Evolutionary conservation across 163 green algal species (phyloP).

Genomic region (Scenedesmus sp.): DNA sequence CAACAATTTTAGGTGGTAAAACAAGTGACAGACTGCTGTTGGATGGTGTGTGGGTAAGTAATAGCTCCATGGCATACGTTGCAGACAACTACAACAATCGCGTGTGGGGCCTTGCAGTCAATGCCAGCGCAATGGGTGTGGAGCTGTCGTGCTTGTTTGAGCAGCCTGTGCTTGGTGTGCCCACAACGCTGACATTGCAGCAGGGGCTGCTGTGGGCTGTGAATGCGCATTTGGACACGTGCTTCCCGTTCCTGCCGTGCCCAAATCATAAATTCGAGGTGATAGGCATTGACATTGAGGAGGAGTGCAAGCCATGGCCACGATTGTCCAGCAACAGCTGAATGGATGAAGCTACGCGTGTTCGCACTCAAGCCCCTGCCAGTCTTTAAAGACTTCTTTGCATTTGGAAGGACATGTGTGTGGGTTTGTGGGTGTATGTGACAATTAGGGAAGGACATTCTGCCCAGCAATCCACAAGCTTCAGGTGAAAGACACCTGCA

Average conservation of each 20-base stretch:
- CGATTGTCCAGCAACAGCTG: neutral
- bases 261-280: conserved; percentile 41
- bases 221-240: conserved; percentile 50
- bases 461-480: too few relatives aligned
- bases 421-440: too few relatives aligned
- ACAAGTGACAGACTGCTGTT: conserved; percentile 25
- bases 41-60: conserved; percentile 19
- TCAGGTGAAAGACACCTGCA: too few relatives aligned
- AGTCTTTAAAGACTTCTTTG: too few relatives aligned
- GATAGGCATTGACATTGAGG: neutral
- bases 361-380: too few relatives aligned
- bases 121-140: too few relatives aligned
- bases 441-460: too few relatives aligned
- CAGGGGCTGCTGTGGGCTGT: conserved; percentile 14
- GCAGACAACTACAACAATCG: conserved; percentile 55
- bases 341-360: too few relatives aligned
- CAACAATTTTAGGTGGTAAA: neutral
- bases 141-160: conserved; percentile 8
- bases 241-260: conserved; percentile 52
- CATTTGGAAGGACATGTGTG: too few relatives aligned
- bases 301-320: neutral
- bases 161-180: neutral
- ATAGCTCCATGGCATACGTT: neutral
- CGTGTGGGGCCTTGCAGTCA: conserved; percentile 13
- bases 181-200: conserved; percentile 19